Base-by-base conservation (phyloP, 2,329 filamentous ascomycete species). In the Delphinella strobiligena region DNA sequence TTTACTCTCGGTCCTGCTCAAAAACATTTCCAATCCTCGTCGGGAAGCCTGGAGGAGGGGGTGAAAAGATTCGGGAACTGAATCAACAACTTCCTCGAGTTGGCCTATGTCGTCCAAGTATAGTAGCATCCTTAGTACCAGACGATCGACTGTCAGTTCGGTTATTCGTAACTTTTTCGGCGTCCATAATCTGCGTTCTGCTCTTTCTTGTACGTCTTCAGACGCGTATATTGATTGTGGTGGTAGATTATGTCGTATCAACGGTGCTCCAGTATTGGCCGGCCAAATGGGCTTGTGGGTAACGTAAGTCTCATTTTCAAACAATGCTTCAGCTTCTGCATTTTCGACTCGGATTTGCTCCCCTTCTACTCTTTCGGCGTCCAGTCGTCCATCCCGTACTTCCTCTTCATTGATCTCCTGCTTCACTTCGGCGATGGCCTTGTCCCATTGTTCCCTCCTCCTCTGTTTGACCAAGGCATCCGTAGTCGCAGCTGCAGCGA, bases 401-500 rank as follows among this genome's bases (percentile, higher is more conserved):
- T 56, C 24, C 56, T 59, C n/a, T n/a, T n/a, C n/a, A n/a, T n/a
- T n/a, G n/a, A 45, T 77, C 48, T 38, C 68, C 41, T 64, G 59
- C 43, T 64, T 69, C 5, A 71, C 69, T 38, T 72, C 64, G 19
- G 71, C 68, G 47, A 84, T 71, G 42, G 73, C 71, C 15, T 60
- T 54, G 40, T 85, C 78, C 62, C 82, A 74, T 47, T 78, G 69
- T 45, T 65, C 66, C 34, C 72, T 67, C 45, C 74, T 66, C 31
- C 64, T 62, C 39, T 74, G 66, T 54, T 84, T 83, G 19, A 61
- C 55, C 19, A 66, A 63, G 4, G 73, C 72, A 54, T 86, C 81
- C 19, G 73, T 62, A 3, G 80, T 62, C 9, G 78, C 70, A 2
- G 78, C 79, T 2, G 75, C 73, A 4, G 75, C 78, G 51, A 82